phyloP scores from a whole-genome alignment of 768 basidiomycete genomes.

The Galerina marginata region DNA sequence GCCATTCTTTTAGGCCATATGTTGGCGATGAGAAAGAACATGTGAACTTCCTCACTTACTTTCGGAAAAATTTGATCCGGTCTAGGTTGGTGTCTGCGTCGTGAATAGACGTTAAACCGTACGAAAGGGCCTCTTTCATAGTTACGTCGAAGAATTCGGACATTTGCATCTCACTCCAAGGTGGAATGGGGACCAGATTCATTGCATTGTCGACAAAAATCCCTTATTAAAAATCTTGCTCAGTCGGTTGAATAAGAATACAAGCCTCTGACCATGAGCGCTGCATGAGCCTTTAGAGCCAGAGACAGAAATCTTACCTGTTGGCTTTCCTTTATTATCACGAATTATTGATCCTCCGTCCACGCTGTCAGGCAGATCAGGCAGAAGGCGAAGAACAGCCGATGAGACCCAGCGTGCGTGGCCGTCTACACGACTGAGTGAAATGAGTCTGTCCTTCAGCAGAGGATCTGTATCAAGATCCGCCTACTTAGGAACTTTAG shows the following conservation, averaged over 20 bases:
- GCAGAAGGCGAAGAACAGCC: slow-evolving; percentile 68
- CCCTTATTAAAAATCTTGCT: slow-evolving; percentile 40
- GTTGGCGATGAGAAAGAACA: background rate
- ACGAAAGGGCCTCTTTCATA: slow-evolving; percentile 69
- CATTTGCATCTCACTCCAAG: slow-evolving; percentile 63
- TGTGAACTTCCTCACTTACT: slow-evolving; percentile 43
- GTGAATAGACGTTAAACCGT: slow-evolving; percentile 87
- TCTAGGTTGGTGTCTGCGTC: slow-evolving; percentile 68
- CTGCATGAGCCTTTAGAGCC: background rate
- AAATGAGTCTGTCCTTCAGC: slow-evolving; percentile 72
- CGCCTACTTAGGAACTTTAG: slow-evolving; percentile 43
- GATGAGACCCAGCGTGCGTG: slow-evolving; percentile 92
- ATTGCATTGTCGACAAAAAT: slow-evolving; percentile 91
- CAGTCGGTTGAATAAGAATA: background rate
- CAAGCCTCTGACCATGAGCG: background rate
- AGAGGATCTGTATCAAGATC: slow-evolving; percentile 76
- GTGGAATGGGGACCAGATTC: slow-evolving; percentile 69
- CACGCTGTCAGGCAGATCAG: slow-evolving; percentile 61
- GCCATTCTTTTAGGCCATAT: slow-evolving; percentile 58
- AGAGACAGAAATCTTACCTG: slow-evolving; percentile 47
- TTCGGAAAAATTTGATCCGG: slow-evolving; percentile 66
- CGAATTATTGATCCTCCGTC: slow-evolving; percentile 78
- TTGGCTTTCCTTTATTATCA: slow-evolving; percentile 64
- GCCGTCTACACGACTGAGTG: slow-evolving; percentile 78
- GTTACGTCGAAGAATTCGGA: slow-evolving; percentile 67